Conservation (phyloP, 768 basidiomycete species). For the Cyathus striatus region DNA sequence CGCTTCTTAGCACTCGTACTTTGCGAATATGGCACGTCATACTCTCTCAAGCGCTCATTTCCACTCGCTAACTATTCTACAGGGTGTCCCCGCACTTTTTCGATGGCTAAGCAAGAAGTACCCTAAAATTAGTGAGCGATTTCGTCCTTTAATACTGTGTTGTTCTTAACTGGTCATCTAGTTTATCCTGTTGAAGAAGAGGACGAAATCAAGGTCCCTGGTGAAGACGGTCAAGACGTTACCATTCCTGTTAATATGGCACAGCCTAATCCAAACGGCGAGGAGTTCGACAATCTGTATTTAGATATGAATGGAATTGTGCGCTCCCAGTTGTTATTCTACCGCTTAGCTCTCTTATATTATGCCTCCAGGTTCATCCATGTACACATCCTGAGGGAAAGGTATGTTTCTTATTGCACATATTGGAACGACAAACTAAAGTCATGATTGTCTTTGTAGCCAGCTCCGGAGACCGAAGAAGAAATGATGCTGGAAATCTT, state of each 20-base stretch:
- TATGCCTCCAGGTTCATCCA: constrained; percentile 75
- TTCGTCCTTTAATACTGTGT: neutral
- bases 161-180: constrained; percentile 17
- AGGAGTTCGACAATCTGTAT: constrained; percentile 95
- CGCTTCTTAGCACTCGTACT: too few species aligned
- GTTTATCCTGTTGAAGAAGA: constrained; percentile 83
- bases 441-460: constrained; percentile 37
- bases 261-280: constrained; percentile 87
- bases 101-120: constrained; percentile 99
- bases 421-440: constrained; percentile 1
- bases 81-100: constrained; percentile 98
- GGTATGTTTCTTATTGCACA: constrained; percentile 32
- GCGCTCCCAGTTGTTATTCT: constrained; percentile 18
- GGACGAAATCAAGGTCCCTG: constrained; percentile 65
- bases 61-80: too few species aligned
- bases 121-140: constrained; percentile 82
- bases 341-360: constrained; percentile 1
- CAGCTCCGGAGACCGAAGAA: constrained; percentile 95
- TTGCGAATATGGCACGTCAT: too few species aligned
- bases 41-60: too few species aligned
- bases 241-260: constrained; percentile 76
- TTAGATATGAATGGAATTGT: constrained; percentile 99
- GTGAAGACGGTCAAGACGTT: constrained; percentile 61
- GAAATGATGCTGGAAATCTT: constrained; percentile 99
- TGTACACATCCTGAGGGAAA: constrained; percentile 99